Base-by-base conservation (phyloP, 805 yeast species). In the Hagleromyces aurorensis region DNA sequence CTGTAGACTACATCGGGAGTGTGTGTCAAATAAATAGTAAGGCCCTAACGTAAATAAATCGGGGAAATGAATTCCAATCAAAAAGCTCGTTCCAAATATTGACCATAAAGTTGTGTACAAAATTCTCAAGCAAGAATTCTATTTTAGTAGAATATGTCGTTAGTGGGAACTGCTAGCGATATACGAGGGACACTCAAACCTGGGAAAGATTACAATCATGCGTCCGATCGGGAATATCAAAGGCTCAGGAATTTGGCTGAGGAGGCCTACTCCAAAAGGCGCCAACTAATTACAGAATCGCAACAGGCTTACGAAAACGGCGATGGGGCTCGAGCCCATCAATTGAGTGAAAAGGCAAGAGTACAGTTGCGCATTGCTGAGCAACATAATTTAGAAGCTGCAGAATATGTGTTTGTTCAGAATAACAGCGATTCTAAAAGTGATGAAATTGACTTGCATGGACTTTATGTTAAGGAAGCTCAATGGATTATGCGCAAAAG, bases 361-460 rank as follows among this genome's bases (percentile, higher is more conserved):
- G 52, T 66, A 37, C 74, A 73, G 36, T 64, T 62, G 16, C 57
- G 48, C 0, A 59, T 76, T 40, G 91, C 85, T 19, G 94, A 85
- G 24, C 52, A 63, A 21, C 72, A 67, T 51, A 87, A 87, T 57
- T 61, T 65, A 12, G 73, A 76, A 55, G 98, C 97, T 4, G 96
- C 96, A 1, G 84, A 78, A 53, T 86, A 78, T 48, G 95, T 83
- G 1, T 89, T 89, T 54, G 64, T 77, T 23, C 87, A 81, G 41
- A 89, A 89, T 55, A 89, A 89, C 50, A 72, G 83, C 21, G 96
- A 87, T 49, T 77, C 89, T n/a, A 76, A 70, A 18, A 66, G 67
- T 14, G 79, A 84, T 54, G 97, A 89, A 57, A 85, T 89, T 39
- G 97, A 89, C 59, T 65, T 89, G 30, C 98, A 89, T 55, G 98